These are phyloP conservation scores for Xylaria longipes DNA, from an alignment of 495 filamentous ascomycete genomes.

Conservation along the genomic window DNA sequence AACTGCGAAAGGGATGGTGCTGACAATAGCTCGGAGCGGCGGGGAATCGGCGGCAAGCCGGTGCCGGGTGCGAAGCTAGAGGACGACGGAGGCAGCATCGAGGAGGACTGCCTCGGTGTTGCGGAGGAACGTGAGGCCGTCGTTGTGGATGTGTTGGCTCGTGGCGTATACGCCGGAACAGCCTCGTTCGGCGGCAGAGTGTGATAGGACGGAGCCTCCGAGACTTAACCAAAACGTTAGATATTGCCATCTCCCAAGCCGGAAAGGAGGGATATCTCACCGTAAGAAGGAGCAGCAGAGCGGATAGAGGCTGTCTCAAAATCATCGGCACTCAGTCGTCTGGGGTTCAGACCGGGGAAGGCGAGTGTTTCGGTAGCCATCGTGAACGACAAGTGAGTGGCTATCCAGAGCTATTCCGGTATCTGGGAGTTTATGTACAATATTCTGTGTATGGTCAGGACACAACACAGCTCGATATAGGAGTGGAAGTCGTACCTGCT, in stretches of 20 bases:
- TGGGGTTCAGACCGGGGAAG: slow-evolving; percentile 37
- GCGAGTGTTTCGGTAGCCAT: slow-evolving; percentile 42
- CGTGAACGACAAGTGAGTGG: slow-evolving; percentile 13
- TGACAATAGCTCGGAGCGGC: slow-evolving; percentile 30
- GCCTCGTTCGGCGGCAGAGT: slow-evolving; percentile 46
- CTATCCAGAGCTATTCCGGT: slow-evolving; percentile 7
- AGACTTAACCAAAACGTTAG: slow-evolving; percentile 41
- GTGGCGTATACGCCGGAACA: slow-evolving; percentile 51
- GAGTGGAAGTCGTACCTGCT: background rate
- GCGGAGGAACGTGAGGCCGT: slow-evolving; percentile 24
- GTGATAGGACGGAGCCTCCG: slow-evolving; percentile 57
- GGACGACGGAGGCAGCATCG: slow-evolving; percentile 35
- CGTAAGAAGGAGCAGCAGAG: slow-evolving; percentile 60
- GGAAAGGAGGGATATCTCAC: slow-evolving; percentile 38
- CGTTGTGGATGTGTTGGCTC: slow-evolving; percentile 27
- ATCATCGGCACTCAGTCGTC: slow-evolving; percentile 49
- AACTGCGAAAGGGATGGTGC: slow-evolving; percentile 47
- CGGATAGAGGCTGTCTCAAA: slow-evolving; percentile 60
- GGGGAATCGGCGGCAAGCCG: slow-evolving; percentile 49
- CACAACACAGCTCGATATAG: background rate
- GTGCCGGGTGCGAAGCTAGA: slow-evolving; percentile 38
- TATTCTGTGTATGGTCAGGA: background rate
- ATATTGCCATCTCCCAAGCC: slow-evolving; percentile 18
- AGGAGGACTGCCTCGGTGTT: slow-evolving; percentile 22
- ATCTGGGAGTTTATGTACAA: background rate